Conservation (phyloP, 2,329 filamentous ascomycete genomes). For the Aspergillus versicolor region DNA sequence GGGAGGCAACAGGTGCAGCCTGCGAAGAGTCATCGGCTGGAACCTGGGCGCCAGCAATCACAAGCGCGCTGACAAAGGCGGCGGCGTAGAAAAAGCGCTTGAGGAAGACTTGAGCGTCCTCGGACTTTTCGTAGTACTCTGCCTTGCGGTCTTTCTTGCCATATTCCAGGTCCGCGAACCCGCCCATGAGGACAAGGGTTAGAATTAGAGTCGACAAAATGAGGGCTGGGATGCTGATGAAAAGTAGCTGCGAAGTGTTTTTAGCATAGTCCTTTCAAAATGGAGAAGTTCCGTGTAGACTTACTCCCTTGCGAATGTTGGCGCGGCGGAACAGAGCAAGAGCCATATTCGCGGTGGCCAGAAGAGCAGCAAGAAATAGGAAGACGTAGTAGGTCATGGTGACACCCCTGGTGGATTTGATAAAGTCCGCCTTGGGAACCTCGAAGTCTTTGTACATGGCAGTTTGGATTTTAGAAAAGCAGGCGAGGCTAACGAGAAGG, state of each 20-base stretch:
- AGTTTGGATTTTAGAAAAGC: constrained; percentile 5
- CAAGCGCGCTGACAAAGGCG: constrained; percentile 8
- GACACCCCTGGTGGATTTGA: not conserved
- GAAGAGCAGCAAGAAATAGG: constrained; percentile 11
- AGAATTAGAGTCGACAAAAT: constrained; percentile 9
- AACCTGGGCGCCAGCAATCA: constrained; percentile 8
- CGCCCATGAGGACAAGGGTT: constrained; percentile 6
- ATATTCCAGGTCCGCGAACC: not conserved
- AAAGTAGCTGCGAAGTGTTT: not conserved
- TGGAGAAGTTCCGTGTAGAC: not conserved
- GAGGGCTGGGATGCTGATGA: constrained; percentile 1
- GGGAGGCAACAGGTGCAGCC: too few relatives aligned
- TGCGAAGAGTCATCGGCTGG: not conserved
- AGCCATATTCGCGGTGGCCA: constrained; percentile 10
- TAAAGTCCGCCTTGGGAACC: not conserved
- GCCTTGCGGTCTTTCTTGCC: not conserved
- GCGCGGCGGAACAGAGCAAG: constrained; percentile 5
- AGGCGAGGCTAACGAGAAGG: constrained; percentile 8
- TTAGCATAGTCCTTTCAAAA: not conserved
- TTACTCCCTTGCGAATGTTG: constrained; percentile 11
- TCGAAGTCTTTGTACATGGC: not conserved
- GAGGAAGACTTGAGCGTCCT: constrained; percentile 11
- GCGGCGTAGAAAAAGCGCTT: constrained; percentile 11
- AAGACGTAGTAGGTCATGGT: constrained; percentile 9
- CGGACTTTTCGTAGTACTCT: not conserved